Evolutionary conservation across 2,329 filamentous ascomycete species (phyloP).

Genomic region (Trichoderma koningiopsis): DNA sequence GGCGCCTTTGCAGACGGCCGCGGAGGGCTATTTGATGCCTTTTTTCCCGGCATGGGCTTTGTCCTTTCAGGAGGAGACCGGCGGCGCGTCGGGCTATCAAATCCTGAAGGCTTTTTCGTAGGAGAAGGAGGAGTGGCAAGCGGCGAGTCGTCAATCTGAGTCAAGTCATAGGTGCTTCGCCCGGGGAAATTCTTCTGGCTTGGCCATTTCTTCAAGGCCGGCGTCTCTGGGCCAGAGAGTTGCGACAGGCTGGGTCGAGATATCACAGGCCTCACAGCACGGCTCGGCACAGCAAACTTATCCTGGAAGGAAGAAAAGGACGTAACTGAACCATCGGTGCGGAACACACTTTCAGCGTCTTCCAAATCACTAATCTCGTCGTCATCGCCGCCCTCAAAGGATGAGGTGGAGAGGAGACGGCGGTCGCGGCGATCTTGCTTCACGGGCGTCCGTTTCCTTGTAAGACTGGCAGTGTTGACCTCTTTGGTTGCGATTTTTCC

Average conservation of each 20-base stretch:
- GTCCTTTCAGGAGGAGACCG: constrained; percentile 2
- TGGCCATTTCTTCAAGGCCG: neutral
- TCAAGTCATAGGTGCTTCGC: constrained; percentile 25
- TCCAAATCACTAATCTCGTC: constrained; percentile 57
- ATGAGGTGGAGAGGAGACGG: constrained; percentile 19
- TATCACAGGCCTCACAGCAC: constrained; percentile 36
- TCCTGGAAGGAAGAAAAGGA: constrained; percentile 33
- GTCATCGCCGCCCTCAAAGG: constrained; percentile 25
- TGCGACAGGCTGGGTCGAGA: constrained; percentile 25
- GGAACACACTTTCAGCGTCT: constrained; percentile 41
- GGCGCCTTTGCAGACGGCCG: constrained; percentile 51
- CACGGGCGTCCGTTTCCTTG: constrained; percentile 6
- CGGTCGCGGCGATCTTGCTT: constrained; percentile 25
- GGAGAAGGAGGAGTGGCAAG: constrained; percentile 11
- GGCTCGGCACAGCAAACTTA: constrained; percentile 28
- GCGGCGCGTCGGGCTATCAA: neutral
- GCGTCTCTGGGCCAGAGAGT: constrained; percentile 1
- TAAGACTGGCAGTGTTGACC: constrained; percentile 15
- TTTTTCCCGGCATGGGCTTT: neutral
- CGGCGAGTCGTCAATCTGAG: constrained; percentile 24
- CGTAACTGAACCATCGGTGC: constrained; percentile 30
- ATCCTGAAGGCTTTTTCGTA: neutral
- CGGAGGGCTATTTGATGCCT: neutral
- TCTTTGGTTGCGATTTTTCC: constrained; percentile 32
- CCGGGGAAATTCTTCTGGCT: constrained; percentile 24